Base-by-base conservation (phyloP, 2,329 filamentous ascomycete species). In the Grosmannia serpens region DNA sequence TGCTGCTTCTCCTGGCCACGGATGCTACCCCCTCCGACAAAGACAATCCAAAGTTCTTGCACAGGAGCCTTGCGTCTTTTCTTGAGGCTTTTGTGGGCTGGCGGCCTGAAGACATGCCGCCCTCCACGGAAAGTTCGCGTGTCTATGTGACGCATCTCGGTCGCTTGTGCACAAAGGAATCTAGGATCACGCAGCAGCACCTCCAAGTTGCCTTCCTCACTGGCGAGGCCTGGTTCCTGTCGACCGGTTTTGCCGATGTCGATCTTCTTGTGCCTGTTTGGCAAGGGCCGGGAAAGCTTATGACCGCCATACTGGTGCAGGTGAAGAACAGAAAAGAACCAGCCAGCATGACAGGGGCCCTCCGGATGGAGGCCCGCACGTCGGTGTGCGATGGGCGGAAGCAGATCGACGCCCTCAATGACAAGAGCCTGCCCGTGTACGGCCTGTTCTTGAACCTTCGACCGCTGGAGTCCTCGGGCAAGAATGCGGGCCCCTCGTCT, bases 181-280 rank as follows among this genome's bases (percentile, higher is more conserved):
- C 13, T 1, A 4, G 33, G 10, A 53, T 57, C 27, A 52, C 47
- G 26, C 56, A 57, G 49, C 33, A 26, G 2, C 56, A 53, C 29
- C 33, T 57, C 7, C 49, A 53, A 26, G 27, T 53, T 15, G 56
- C 49, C 17, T 57, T 57, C n/a, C 3, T 57, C 2, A 57, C 56
- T 1, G 56, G 56, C 24, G 26, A 44, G 35, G 55, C 55, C n/a
- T 57, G 46, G 47, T 57, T n/a, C 29, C 22, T 57, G 4, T 44
- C 41, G 20, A 6, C 20, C 1, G 20, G 20, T 20, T 44, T 51
- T 31, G 17, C 27, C 1, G 55, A 46, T 20, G 46, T 26, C n/a
- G 47, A 56, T 26, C n/a, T 56, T 15, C 55, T 56, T 26, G 33
- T 56, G 29, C 47, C 55, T 26, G 55, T 56, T 11, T 56, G 55